Percentiles rank a stretch among this genome's conserved stretches.
phyloP scores from a whole-genome alignment of 2,329 filamentous ascomycete species.

The Phialemonium atrogriseum region DNA sequence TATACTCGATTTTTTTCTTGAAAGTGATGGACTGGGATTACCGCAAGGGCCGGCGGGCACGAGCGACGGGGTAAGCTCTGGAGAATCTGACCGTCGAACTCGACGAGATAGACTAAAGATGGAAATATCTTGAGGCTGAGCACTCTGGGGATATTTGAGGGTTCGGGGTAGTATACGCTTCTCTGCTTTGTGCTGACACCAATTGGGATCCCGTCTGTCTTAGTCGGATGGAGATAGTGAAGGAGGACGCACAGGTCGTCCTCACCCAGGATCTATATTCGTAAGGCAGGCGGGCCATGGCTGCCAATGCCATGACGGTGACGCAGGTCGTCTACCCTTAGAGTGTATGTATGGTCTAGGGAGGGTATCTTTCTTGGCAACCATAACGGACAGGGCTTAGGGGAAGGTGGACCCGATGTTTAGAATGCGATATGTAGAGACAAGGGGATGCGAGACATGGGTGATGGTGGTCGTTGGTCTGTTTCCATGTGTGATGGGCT shows the following conservation, averaged over 20 bases:
- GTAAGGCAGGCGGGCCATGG: slow-evolving; percentile 1
- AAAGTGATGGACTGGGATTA: too few relatives aligned
- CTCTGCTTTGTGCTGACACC: too few relatives aligned
- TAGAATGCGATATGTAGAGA: too few relatives aligned
- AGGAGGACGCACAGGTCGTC: slow-evolving; percentile 2
- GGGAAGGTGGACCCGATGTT: slow-evolving; percentile 1
- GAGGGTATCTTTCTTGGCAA: not conserved
- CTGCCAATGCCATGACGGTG: slow-evolving; percentile 1
- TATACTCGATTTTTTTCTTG: too few relatives aligned
- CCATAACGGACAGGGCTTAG: slow-evolving; percentile 3
- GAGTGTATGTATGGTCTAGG: not conserved
- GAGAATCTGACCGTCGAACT: slow-evolving; percentile 6
- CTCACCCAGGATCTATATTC: too few relatives aligned
- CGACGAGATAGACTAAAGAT: slow-evolving; percentile 10
- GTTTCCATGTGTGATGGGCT: not conserved
- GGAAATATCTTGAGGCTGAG: slow-evolving; percentile 14
- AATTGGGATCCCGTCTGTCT: too few relatives aligned
- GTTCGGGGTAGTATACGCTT: too few relatives aligned
- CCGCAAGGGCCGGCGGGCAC: not conserved
- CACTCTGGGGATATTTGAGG: slow-evolving; percentile 5
- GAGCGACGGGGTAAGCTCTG: slow-evolving; percentile 1
- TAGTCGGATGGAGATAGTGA: slow-evolving; percentile 3
- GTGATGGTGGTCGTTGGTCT: not conserved
- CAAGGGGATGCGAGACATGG: not conserved
- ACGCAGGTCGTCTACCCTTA: slow-evolving; percentile 4